Percentiles rank a stretch among this genome's conserved stretches.
phyloP scores from a whole-genome alignment of 345 rosid genomes.

The Sisymbrium irio region DNA sequence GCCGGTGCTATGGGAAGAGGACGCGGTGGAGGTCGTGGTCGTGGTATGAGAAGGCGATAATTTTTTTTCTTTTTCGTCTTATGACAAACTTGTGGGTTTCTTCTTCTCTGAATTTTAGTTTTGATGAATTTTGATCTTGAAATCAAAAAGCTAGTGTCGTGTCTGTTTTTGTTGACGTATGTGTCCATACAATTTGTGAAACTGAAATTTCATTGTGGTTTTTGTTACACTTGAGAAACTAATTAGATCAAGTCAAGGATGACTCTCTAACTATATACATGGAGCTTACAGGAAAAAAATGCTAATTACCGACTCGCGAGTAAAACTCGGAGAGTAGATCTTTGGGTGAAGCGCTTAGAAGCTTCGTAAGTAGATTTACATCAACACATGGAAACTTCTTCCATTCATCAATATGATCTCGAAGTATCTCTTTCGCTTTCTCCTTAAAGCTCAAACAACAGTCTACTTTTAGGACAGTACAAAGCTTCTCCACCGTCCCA shows the following conservation, averaged over 20 bases:
- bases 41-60: constrained; percentile 96
- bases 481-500: constrained; percentile 62
- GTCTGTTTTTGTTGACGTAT: constrained; percentile 13
- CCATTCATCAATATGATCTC: constrained; percentile 53
- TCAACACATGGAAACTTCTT: constrained; percentile 56
- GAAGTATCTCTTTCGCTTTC: constrained; percentile 52
- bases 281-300: background rate
- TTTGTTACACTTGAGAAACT: constrained; percentile 5
- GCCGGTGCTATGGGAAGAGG: constrained; percentile 90
- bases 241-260: background rate
- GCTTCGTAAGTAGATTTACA: constrained; percentile 31
- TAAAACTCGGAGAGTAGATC: constrained; percentile 4
- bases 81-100: background rate
- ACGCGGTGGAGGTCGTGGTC: constrained; percentile 93
- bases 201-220: constrained; percentile 10
- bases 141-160: constrained; percentile 12
- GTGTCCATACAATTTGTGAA: constrained; percentile 33
- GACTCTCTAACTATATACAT: background rate
- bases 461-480: constrained; percentile 43
- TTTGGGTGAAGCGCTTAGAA: constrained; percentile 26
- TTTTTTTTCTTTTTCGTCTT: background rate
- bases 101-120: constrained; percentile 3
- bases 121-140: constrained; percentile 26
- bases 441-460: constrained; percentile 47
- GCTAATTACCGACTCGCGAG: constrained; percentile 16